Base-by-base conservation (phyloP, 805 yeast genomes). In the Wickerhamomyces queroliae region DNA sequence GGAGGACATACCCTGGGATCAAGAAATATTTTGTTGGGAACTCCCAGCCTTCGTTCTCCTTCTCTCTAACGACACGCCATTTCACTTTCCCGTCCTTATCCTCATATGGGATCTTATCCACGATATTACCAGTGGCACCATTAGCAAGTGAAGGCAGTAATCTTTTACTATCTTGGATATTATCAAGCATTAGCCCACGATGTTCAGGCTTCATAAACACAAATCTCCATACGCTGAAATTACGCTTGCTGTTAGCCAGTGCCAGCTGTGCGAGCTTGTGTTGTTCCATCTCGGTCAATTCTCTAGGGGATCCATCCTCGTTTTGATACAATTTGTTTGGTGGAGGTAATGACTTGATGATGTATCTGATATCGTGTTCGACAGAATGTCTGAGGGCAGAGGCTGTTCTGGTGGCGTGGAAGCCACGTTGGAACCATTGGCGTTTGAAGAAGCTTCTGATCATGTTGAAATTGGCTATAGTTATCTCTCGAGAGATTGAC, bases 1-100 rank as follows among this genome's bases (percentile, higher is more conserved):
- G 63, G 47, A 78, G 66, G 36, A 76, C 65, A 56, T 83, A 67
- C 20, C 80, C 78, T 16, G 95, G 95, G 43, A 86, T 73, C 48
- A 82, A 83, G 40, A 80, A 66, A 61, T 74, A 81, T 64, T 80
- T 85, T 52, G 80, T 78, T 40, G 84, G 69, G 47, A 69, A 68
- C 58, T 87, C 95, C 95, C 95, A 86, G 36, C 95, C 95, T 65
- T 86, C 95, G 56, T 78, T 79, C 52, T 74, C 78, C 39, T 80
- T 76, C 56, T 78, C 88, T 46, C 93, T 72, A 34, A 87, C 78
- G 41, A 85, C 65, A 52, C 78, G 74, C 95, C 93, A 86, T 53
- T 79, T 78, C 52, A 85, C 74, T 53, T 79, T 83, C 27, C 95
- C 95, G 15, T 86, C 80, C 29, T 78, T 67, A 62, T 83, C 93